A percentile compares a stretch with the other conserved stretches of the same genome.
Conservation (phyloP, 2,329 filamentous ascomycete species). For the Pleomassaria siparia region DNA sequence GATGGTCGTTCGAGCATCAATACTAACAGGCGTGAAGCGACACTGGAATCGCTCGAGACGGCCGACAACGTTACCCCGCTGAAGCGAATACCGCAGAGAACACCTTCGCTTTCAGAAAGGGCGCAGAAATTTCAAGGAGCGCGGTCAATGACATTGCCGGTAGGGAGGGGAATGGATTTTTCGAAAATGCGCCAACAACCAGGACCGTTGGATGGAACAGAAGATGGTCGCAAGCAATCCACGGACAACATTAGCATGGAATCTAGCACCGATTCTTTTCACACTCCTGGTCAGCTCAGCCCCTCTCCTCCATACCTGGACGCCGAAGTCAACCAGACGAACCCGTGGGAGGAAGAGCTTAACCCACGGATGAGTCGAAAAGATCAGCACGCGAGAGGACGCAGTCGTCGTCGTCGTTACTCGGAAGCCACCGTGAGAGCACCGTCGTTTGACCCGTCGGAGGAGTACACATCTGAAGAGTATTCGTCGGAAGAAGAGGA, state of each 20-base stretch:
- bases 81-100: slow-evolving; percentile 13
- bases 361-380: slow-evolving; percentile 6
- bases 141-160: slow-evolving; percentile 32
- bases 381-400: slow-evolving; percentile 22
- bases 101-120: slow-evolving; percentile 33
- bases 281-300: slow-evolving; percentile 26
- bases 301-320: slow-evolving; percentile 36
- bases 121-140: slow-evolving; percentile 33
- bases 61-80: slow-evolving; percentile 19
- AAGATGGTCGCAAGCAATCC: slow-evolving; percentile 22
- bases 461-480: too few species aligned
- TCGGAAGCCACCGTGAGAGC: slow-evolving; percentile 41
- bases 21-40: slow-evolving; percentile 33
- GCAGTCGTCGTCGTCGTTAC: slow-evolving; percentile 37
- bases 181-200: not conserved
- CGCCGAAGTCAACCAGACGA: slow-evolving; percentile 28
- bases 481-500: slow-evolving; percentile 27
- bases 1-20: slow-evolving; percentile 39
- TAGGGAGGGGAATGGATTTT: not conserved
- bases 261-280: slow-evolving; percentile 42
- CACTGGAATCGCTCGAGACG: slow-evolving; percentile 23
- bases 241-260: slow-evolving; percentile 34
- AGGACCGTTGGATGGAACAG: not conserved
- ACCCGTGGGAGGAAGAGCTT: slow-evolving; percentile 28
- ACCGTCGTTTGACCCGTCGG: slow-evolving; percentile 16